Conservation (phyloP, 2,329 filamentous ascomycete species). For the Metarhizium guizhouense region DNA sequence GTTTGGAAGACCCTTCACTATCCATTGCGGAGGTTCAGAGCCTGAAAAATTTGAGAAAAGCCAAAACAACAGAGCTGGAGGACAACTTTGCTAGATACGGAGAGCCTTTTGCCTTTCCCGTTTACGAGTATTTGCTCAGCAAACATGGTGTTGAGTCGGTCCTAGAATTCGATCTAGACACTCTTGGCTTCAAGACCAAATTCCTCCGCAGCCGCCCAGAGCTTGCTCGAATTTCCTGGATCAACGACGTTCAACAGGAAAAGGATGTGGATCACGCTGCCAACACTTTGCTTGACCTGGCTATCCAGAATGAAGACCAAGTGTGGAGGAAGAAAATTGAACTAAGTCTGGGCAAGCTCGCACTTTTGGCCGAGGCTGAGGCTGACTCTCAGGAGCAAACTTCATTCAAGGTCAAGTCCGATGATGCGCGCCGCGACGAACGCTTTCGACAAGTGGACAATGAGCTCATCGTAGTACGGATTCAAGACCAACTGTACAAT, state of each 20-base stretch:
- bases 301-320: conserved; percentile 63
- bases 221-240: conserved; percentile 80
- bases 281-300: conserved; percentile 60
- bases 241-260: conserved; percentile 79
- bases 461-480: conserved; percentile 58
- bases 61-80: conserved; percentile 35
- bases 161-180: conserved; percentile 62
- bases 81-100: conserved; percentile 55
- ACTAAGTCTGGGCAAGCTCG: conserved; percentile 79
- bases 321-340: conserved; percentile 93
- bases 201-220: conserved; percentile 67
- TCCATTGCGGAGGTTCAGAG: conserved; percentile 19
- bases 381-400: conserved; percentile 14
- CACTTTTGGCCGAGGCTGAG: conserved; percentile 55
- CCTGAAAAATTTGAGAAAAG: conserved; percentile 26
- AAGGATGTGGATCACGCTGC: conserved; percentile 67
- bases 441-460: conserved; percentile 47
- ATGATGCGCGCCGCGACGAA: conserved; percentile 29
- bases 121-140: conserved; percentile 70
- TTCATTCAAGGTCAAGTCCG: conserved; percentile 28
- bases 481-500: conserved; percentile 74
- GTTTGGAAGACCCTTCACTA: conserved; percentile 18
- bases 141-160: conserved; percentile 58
- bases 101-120: conserved; percentile 61
- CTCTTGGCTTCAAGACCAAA: conserved; percentile 60